Evolutionary conservation across 1,139 yeast genomes (phyloP).

Genomic region (Saccharomycopsis hybrid): DNA sequence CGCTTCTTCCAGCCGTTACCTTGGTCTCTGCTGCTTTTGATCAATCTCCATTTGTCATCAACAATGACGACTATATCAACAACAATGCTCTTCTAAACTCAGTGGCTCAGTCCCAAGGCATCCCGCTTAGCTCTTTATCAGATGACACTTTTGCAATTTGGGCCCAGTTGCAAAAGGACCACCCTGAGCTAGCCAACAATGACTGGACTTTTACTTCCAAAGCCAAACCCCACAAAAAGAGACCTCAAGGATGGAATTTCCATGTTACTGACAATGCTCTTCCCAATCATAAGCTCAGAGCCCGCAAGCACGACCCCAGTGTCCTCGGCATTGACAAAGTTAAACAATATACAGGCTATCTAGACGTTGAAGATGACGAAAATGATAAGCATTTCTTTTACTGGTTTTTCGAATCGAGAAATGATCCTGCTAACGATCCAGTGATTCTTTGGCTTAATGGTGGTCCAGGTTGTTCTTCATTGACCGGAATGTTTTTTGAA

Average conservation of each 20-base stretch:
- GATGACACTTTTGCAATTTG: not conserved
- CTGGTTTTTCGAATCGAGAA: constrained; percentile 69
- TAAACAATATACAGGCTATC: constrained; percentile 57
- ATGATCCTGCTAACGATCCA: constrained; percentile 59
- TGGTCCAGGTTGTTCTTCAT: constrained; percentile 70
- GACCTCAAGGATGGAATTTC: constrained; percentile 5
- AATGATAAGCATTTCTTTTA: constrained; percentile 71
- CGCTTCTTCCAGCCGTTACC: too few relatives aligned
- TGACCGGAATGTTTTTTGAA: constrained; percentile 63
- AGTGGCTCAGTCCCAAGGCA: not conserved
- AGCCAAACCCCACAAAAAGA: not conserved
- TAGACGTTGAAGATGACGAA: constrained; percentile 46
- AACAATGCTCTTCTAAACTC: not conserved
- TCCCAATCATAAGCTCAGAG: constrained; percentile 35
- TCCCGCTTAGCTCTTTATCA: not conserved
- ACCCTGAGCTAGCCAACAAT: too few relatives aligned
- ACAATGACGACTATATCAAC: too few relatives aligned
- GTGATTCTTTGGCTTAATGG: constrained; percentile 68
- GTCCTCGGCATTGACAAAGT: constrained; percentile 48
- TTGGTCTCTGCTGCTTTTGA: not conserved
- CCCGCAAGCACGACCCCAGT: constrained; percentile 38
- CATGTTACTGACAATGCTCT: constrained; percentile 27
- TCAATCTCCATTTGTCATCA: not conserved
- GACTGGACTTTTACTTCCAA: not conserved
- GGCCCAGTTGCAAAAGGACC: not conserved